phyloP scores from a whole-genome alignment of 306 rosid genomes.

The Pterocarpus santalinus region DNA sequence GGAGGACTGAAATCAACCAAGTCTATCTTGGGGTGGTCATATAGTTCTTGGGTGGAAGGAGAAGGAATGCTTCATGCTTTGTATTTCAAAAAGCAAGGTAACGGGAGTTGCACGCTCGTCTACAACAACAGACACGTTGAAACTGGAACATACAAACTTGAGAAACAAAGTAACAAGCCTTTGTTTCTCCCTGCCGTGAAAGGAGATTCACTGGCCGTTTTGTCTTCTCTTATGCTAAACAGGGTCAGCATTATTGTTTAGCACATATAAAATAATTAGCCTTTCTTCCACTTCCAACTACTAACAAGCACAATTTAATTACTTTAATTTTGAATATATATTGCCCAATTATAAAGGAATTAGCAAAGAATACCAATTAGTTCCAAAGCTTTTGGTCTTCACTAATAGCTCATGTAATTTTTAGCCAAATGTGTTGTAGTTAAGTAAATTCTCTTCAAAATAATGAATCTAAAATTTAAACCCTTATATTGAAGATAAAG shows the following conservation, averaged over 20 bases:
- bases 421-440: too few species aligned
- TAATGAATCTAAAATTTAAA: too few species aligned
- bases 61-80: slow-evolving; percentile 79
- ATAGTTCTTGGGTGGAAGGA: slow-evolving; percentile 73
- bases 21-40: slow-evolving; percentile 62
- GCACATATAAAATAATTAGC: too few species aligned
- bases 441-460: too few species aligned
- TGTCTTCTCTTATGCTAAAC: slow-evolving; percentile 62
- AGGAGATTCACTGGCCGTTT: slow-evolving; percentile 60
- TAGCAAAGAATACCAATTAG: too few species aligned
- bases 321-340: too few species aligned
- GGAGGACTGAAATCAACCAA: slow-evolving; percentile 63
- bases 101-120: slow-evolving; percentile 41
- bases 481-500: too few species aligned
- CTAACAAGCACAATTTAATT: too few species aligned
- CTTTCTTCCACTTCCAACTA: too few species aligned
- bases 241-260: slow-evolving; percentile 6
- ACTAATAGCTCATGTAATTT: too few species aligned
- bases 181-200: slow-evolving; percentile 63
- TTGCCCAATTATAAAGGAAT: too few species aligned
- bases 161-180: slow-evolving; percentile 58
- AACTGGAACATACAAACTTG: slow-evolving; percentile 56
- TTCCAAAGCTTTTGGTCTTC: too few species aligned
- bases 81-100: slow-evolving; percentile 50
- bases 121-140: slow-evolving; percentile 68